Percentiles rank a stretch among this genome's conserved stretches.
phyloP scores from a whole-genome alignment of 306 rosid species.

The apple (Malus domestica) region ASM211411v1 NC_041799.1:12962501-12963000 shows the following conservation, averaged over 20 bases:
- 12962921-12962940: not conserved
- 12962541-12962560: not conserved
- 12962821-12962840: too few species aligned
- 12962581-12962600: not conserved
- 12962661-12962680: too few species aligned
- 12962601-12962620: not conserved
- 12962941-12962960: not conserved
- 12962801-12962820: too few species aligned
- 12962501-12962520: not conserved
- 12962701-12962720: too few species aligned
- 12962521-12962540: not conserved
- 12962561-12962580: not conserved
- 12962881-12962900: too few species aligned
- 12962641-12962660: not conserved
- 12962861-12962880: not conserved
- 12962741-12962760: too few species aligned
- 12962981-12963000: not conserved
- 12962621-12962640: not conserved
- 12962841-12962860: not conserved
- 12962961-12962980: not conserved
- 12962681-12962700: fast-evolving
- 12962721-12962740: too few species aligned
- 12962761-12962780: too few species aligned
- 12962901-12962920: not conserved
- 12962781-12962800: too few species aligned